Conservation (phyloP, 2,329 filamentous ascomycete species). For the Fusarium nisikadoi region DNA sequence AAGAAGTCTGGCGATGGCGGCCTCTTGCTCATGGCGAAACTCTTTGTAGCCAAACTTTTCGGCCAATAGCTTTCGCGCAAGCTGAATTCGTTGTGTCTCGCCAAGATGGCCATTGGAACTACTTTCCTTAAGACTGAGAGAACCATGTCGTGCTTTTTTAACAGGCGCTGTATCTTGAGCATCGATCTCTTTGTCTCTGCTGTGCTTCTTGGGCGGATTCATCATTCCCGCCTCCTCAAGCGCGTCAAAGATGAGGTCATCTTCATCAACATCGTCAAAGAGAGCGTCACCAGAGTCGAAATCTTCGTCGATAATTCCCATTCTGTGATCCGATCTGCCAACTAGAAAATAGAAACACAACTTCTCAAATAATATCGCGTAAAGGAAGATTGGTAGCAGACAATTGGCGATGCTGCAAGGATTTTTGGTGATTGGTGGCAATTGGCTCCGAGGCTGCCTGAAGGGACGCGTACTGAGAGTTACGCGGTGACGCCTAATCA, state of each 20-base stretch:
- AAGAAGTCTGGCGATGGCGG: constrained; percentile 53
- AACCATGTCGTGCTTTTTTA: constrained; percentile 27
- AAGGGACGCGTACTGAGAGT: not conserved
- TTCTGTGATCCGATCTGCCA: not conserved
- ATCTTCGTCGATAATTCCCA: constrained; percentile 31
- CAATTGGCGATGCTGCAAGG: not conserved
- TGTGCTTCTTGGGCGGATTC: constrained; percentile 17
- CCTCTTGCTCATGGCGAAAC: constrained; percentile 59
- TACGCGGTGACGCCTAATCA: constrained; percentile 7
- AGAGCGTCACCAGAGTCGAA: constrained; percentile 46
- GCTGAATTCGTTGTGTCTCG: constrained; percentile 5
- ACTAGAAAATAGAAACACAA: not conserved
- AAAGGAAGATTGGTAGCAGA: accelerated
- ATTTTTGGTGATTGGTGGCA: not conserved
- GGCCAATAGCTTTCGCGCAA: constrained; percentile 47
- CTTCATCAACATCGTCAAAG: constrained; percentile 37
- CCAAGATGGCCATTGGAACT: not conserved
- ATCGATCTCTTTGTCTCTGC: constrained; percentile 2
- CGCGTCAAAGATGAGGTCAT: constrained; percentile 37
- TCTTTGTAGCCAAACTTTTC: constrained; percentile 52
- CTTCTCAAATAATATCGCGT: not conserved
- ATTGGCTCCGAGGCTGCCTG: not conserved
- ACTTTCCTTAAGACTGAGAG: not conserved
- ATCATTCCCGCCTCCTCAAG: constrained; percentile 31
- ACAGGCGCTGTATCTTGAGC: not conserved